A percentile compares a stretch with the other conserved stretches of the same genome.
phyloP scores from a whole-genome alignment of 1,139 yeast genomes.

The Ogataea hybrid region DNA sequence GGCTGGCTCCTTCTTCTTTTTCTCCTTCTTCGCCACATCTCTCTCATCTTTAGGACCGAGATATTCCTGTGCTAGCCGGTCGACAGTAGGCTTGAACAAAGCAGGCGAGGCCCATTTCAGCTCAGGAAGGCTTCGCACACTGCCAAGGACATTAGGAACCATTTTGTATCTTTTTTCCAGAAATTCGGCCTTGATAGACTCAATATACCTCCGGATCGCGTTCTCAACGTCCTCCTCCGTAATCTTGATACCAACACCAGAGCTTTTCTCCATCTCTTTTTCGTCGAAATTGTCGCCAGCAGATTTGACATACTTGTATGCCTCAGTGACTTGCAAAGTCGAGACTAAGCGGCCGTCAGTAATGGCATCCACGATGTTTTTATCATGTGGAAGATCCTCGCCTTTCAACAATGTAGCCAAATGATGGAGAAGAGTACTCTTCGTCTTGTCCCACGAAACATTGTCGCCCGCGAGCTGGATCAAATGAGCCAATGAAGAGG shows the following conservation, averaged over 20 bases:
- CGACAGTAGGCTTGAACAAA: constrained; percentile 82
- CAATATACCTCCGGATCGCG: constrained; percentile 60
- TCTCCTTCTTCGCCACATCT: constrained; percentile 78
- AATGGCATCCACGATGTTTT: constrained; percentile 57
- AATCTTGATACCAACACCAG: constrained; percentile 83
- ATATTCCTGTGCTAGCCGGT: constrained; percentile 62
- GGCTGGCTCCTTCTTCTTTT: constrained; percentile 43
- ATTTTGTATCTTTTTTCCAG: constrained; percentile 70
- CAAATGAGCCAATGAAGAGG: constrained; percentile 62
- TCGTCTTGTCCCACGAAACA: constrained; percentile 43
- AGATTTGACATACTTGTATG: constrained; percentile 63
- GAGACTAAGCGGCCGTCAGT: constrained; percentile 62
- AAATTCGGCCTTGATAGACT: constrained; percentile 55
- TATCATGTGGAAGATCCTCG: constrained; percentile 41
- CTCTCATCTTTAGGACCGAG: constrained; percentile 97
- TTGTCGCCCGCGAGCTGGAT: constrained; percentile 41
- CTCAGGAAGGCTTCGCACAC: constrained; percentile 66
- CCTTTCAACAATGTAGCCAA: constrained; percentile 69
- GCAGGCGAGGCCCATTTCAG: constrained; percentile 93
- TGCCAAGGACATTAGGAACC: constrained; percentile 75
- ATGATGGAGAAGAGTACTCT: constrained; percentile 66
- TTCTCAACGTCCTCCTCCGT: constrained; percentile 61
- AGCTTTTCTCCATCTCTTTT: constrained; percentile 52
- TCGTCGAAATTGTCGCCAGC: constrained; percentile 40
- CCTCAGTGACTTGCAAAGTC: constrained; percentile 76